A percentile compares a stretch with the other conserved stretches of the same genome.
Conservation (phyloP, 257 asterid genomes). For the Leonotis leonurus region DNA sequence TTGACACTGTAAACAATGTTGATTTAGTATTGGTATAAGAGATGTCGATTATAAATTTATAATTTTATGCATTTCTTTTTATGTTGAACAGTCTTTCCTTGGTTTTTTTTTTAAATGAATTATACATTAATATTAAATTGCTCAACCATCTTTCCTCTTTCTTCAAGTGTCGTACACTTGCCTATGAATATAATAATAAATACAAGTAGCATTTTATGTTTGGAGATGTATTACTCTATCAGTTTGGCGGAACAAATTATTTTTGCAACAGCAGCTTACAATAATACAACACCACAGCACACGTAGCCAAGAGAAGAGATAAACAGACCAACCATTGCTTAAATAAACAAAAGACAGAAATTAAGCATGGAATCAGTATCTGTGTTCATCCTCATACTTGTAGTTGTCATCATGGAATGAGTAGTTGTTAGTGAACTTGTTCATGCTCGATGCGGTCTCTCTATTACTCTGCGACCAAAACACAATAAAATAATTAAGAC, state of each 20-base stretch:
- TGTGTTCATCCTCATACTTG: conserved; percentile 37
- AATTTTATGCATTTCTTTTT: no score
- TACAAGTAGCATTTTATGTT: no score
- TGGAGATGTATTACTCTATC: no score
- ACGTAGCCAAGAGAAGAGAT: not conserved
- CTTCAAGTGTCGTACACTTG: no score
- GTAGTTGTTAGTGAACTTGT: conserved; percentile 21
- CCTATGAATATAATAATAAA: no score
- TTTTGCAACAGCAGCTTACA: conserved; percentile 1
- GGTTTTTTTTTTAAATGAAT: no score
- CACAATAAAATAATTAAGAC: not conserved
- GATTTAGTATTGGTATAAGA: no score
- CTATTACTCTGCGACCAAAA: conserved; percentile 33
- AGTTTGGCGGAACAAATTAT: not conserved
- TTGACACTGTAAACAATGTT: not conserved
- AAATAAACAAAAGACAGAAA: no score
- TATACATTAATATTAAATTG: no score
- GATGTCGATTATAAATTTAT: no score
- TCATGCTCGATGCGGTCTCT: conserved; percentile 23
- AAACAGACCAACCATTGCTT: not conserved
- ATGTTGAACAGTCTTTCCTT: no score
- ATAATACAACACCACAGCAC: not conserved
- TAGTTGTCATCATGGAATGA: conserved; percentile 51
- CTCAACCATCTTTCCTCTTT: no score
- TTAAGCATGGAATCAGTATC: conserved; percentile 29